These are phyloP conservation scores for Lentinus tigrinus DNA, from an alignment of 768 basidiomycete genomes.

Conservation along the genomic window DNA sequence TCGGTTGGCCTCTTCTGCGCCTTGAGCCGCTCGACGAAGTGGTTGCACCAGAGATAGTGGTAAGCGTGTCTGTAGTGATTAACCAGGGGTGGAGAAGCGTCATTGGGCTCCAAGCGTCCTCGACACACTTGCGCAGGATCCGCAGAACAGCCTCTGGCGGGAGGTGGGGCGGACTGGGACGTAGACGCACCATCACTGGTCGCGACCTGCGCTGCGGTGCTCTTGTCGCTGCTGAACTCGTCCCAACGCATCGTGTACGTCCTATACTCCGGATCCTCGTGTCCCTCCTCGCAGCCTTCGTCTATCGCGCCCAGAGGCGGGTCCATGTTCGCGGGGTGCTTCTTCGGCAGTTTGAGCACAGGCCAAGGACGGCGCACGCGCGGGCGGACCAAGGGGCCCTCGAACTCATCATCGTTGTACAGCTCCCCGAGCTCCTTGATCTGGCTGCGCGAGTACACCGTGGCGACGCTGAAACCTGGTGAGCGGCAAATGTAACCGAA, in stretches of 20 bases:
- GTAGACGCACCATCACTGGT: too few species aligned
- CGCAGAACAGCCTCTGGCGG: not conserved
- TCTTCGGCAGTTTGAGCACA: slow-evolving; percentile 17
- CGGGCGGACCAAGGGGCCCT: slow-evolving; percentile 16
- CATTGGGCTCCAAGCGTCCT: not conserved
- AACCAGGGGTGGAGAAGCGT: not conserved
- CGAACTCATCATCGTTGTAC: slow-evolving; percentile 20
- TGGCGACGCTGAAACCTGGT: slow-evolving; percentile 20
- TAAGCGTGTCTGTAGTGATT: not conserved
- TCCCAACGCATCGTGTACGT: not conserved
- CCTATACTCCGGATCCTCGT: not conserved
- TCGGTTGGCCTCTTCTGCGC: not conserved
- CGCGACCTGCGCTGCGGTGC: not conserved
- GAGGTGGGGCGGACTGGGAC: too few species aligned
- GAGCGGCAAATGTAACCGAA: slow-evolving; percentile 8
- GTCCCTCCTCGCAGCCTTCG: slow-evolving; percentile 19
- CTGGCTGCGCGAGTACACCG: slow-evolving; percentile 36
- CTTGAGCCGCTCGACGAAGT: not conserved
- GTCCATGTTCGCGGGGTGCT: not conserved
- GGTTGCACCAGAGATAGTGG: slow-evolving; percentile 6
- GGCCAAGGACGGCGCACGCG: slow-evolving; percentile 25
- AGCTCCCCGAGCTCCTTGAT: slow-evolving; percentile 31
- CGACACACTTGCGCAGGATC: not conserved
- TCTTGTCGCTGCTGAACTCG: not conserved
- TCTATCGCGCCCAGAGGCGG: slow-evolving; percentile 16